A percentile compares a stretch with the other conserved stretches of the same genome.
phyloP scores from a whole-genome alignment of 179 eudicot species.

The Nepenthes alata region DNA sequence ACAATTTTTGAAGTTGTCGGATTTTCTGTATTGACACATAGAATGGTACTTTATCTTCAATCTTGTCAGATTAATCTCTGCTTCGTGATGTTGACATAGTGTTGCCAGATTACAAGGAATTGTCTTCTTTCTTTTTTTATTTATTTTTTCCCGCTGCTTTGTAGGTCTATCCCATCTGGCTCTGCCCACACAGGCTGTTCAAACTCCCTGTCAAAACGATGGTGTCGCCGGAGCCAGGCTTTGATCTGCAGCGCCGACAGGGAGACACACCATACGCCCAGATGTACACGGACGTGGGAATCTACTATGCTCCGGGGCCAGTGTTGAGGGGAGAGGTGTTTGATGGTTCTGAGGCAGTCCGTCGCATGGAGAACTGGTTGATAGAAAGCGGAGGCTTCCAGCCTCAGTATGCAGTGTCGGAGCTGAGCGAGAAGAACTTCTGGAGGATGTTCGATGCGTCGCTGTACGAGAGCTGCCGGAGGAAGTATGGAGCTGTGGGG shows the following conservation, averaged over 20 bases:
- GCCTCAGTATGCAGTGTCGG: conserved; percentile 84
- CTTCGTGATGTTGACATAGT: not conserved
- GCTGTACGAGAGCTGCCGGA: conserved; percentile 68
- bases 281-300: conserved; percentile 93
- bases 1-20: too few relatives aligned
- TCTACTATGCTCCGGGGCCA: conserved; percentile 85
- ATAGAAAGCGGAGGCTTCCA: conserved; percentile 82
- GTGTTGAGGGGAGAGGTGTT: conserved; percentile 87
- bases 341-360: conserved; percentile 73
- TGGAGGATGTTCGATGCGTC: conserved; percentile 91
- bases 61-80: not conserved
- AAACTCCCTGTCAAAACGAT: conserved; percentile 74
- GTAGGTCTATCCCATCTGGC: conserved; percentile 89
- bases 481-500: conserved; percentile 78
- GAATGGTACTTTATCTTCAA: too few relatives aligned
- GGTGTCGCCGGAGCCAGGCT: conserved; percentile 86
- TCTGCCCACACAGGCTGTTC: conserved; percentile 85
- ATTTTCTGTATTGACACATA: too few relatives aligned
- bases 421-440: conserved; percentile 71
- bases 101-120: not conserved
- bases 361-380: conserved; percentile 68
- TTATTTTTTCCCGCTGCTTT: not conserved
- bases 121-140: not conserved
- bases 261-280: conserved; percentile 80
- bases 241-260: conserved; percentile 53